Base-by-base conservation (phyloP, 768 basidiomycete genomes). In the Agrocybe praecox region DNA sequence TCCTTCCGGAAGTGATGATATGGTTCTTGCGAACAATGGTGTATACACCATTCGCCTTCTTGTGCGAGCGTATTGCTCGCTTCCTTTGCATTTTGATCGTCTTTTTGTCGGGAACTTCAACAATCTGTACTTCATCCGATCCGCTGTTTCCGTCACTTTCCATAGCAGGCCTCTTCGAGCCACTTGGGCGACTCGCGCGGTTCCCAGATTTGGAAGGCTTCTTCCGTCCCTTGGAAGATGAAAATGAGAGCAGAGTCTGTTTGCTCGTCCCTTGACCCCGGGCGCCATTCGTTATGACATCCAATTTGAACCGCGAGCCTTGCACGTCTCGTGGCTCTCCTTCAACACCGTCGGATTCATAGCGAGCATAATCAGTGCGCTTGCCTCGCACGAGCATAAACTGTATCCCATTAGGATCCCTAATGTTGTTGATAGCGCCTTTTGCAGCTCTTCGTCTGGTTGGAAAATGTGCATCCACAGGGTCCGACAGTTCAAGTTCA, bases 111-210 rank as follows among this genome's bases (percentile, higher is more conserved):
- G 45, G 32, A 19, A 23, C 49, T 2, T 53, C 26, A 14, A 46
- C 55, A 10, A 29, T 19, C 49, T 26, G 48, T 34, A 52, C 22
- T n/a, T 19, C 75, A 79, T 49, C 81, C 71, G 86, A 87, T 86
- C 22, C 81, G 57, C 61, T 85, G 79, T 11, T 76, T 69, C 5
- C 69, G 69, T 23, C 68, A 67, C 61, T 76, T 69, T 45, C 32
- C 23, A 34, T 36, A 23, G 14, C 4, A 22, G 22, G 23, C 7
- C 42, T 6, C 15, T 18, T 9, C 23, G 23, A 45, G 8, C 24
- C 43, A 33, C 12, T 29, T 33, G 17, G 18, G 15, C 26, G 26
- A 44, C 21, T 53, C 19, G 14, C 10, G 7, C 2, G 23, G 22
- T 40, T 14, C 36, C n/a, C 9, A 12, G 18, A 21, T n/a, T 18